These are phyloP conservation scores for Hericium coralloides DNA, from an alignment of 768 basidiomycete genomes.

Conservation along the genomic window DNA sequence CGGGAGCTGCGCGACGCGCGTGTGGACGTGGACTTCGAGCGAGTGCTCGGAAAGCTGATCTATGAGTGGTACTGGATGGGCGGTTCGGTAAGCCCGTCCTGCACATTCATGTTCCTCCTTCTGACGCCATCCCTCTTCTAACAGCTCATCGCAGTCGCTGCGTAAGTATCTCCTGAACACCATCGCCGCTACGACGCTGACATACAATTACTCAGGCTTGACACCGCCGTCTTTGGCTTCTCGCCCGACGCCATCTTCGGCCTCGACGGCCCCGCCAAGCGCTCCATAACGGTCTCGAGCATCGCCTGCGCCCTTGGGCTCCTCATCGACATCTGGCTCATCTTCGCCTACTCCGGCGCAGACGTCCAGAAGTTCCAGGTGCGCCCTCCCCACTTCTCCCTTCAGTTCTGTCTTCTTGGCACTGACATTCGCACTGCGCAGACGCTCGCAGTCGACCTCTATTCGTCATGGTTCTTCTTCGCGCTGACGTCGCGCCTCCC, in stretches of 20 bases:
- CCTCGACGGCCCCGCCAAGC: constrained; percentile 36
- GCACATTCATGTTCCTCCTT: not conserved
- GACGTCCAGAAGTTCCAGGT: constrained; percentile 47
- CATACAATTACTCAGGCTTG: constrained; percentile 20
- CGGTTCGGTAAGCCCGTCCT: constrained; percentile 36
- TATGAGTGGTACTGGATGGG: constrained; percentile 61
- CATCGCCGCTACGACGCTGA: constrained; percentile 1
- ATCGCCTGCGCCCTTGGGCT: constrained; percentile 59
- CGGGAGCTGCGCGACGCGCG: constrained; percentile 40
- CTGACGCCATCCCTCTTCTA: not conserved
- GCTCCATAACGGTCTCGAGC: constrained; percentile 48
- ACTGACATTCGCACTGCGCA: constrained; percentile 16
- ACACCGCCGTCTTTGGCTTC: constrained; percentile 58
- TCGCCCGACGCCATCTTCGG: constrained; percentile 38
- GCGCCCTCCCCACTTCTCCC: constrained; percentile 15
- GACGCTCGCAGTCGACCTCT: constrained; percentile 45
- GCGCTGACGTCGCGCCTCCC: constrained; percentile 57
- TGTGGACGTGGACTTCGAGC: constrained; percentile 41
- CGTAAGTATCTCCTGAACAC: constrained; percentile 26
- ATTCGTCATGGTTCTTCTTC: constrained; percentile 58
- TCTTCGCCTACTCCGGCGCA: constrained; percentile 50
- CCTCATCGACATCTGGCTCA: constrained; percentile 54
- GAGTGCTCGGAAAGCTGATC: constrained; percentile 37
- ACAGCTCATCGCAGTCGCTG: constrained; percentile 54
- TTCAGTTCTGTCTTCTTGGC: too few relatives aligned